Evolutionary conservation across 257 asterid species (phyloP), one percentile per base, ranked within the genome.

Genomic region (Linaria vulgaris): DNA sequence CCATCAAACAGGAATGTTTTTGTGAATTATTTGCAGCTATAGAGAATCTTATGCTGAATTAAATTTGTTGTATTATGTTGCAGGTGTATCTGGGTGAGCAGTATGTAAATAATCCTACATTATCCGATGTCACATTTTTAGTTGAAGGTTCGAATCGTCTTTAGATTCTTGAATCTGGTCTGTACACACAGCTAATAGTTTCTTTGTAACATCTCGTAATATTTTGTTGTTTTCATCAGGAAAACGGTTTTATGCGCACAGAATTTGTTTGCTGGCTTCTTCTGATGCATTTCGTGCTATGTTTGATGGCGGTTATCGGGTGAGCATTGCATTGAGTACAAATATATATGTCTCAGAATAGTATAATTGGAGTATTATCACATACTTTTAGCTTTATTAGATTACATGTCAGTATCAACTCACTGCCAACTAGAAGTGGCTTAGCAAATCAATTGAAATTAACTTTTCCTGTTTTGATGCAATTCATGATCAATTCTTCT

Each of bases 221-320:
- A 39, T 41, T 44, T 58, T 59, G 12, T 44, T 41, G n/a, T 41
- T 43, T 34, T 66, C 68, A 64, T 56, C 78, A 79, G 88, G 88
- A 38, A 83, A 85, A 71, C 85, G 88, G 59, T 91, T 91, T 71
- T 88, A 86, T 79, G 98, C 97, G 57, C 98, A 91, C 79, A 83
- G 98, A 82, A 88, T 91, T 64, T 91, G 98, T 70, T 70, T 91
- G 70, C 98, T 91, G 66, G 97, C 98, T 74, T 91, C 96, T 65
- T 91, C 96, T 48, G 97, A 91, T 83, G 97, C 98, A 66, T 91
- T 91, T 76, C 82, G 97, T 56, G 98, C 96, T 66, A 91, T 91
- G 98, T 91, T 91, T 64, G 98, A 91, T 78, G 98, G 98, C 60
- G 97, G 97, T 72, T 91, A 88, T 76, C 86, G 98, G 96, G 98